Base-by-base conservation (phyloP, 768 basidiomycete genomes). In the Lepiota brunneoincarnata region DNA sequence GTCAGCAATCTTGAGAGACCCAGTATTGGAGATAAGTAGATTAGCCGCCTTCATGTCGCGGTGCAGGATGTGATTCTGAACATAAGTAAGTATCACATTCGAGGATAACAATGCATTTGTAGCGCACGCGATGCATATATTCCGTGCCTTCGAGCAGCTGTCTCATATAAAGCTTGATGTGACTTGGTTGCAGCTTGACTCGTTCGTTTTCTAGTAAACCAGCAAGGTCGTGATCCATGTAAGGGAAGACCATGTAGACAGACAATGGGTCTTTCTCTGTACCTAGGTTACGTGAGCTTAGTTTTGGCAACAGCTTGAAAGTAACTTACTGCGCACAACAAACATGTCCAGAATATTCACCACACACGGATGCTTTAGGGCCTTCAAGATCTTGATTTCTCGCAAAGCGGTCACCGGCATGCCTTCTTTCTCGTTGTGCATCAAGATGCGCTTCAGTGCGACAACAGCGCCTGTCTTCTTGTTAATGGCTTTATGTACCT, bases 11-110 rank as follows among this genome's bases (percentile, higher is more conserved):
- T 86, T 86, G 14, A 98, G 76, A 18, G 79, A 76, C 3, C 97
- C 97, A 4, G 77, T 72, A 65, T 95, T 94, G 51, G 87, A 89
- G 48, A 99, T 96, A 43, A 99, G 85, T 46, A 98, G 73, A 66
- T 99, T 99, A 31, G 97, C 97, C 3, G 97, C 91, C 67, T 99
- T 99, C 90, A 99, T 95, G 63, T 99, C 97, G 41, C 97, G 93
- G 68, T 99, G 97, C 3, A 99, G 78, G 62, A 98, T 96, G 60
- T 92, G 84, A 69, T 98, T 97, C 96, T 98, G 55, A 41, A 53
- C 28, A 34, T 50, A 56, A 46, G 36, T 36, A 43, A 51, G 17
- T 39, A 49, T 20, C 57, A 34, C 20, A 56, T 26, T 18, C 17
- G 57, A 12, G 36, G 53, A 54, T 45, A 39, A 12, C 9, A 55